A percentile compares a stretch with the other conserved stretches of the same genome.
phyloP scores from a whole-genome alignment of 345 rosid genomes.

The Citrus cavaleriei region DNA sequence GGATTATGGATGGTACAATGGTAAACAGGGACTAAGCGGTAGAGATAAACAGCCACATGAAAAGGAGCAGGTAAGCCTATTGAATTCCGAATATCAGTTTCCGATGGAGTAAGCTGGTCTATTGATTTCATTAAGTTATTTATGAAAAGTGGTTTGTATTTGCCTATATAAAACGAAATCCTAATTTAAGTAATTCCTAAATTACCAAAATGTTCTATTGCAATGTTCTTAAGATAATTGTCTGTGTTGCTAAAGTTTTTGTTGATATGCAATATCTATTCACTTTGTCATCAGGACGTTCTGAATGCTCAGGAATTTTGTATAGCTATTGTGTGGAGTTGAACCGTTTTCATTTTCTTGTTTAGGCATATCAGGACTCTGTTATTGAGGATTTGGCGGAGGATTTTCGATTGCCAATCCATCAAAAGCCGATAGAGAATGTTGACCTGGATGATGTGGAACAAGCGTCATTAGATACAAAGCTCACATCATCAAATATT shows the following conservation, averaged over 20 bases:
- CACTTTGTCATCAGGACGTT: background rate
- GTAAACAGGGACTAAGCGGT: constrained; percentile 36
- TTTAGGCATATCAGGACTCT: constrained; percentile 49
- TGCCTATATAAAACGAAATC: background rate
- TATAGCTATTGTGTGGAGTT: constrained; percentile 7
- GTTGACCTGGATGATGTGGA: constrained; percentile 87
- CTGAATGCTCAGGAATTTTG: background rate
- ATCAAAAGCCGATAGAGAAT: constrained; percentile 73
- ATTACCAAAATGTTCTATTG: background rate
- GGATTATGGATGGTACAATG: constrained; percentile 38
- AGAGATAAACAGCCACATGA: constrained; percentile 38
- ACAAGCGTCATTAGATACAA: constrained; percentile 80
- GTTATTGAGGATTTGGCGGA: constrained; percentile 62
- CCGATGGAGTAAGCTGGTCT: background rate
- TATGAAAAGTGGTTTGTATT: background rate
- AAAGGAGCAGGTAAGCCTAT: constrained; percentile 38
- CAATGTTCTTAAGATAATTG: background rate
- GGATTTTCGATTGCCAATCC: constrained; percentile 73
- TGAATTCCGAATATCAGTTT: background rate
- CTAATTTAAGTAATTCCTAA: background rate
- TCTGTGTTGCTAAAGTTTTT: background rate
- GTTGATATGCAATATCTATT: background rate
- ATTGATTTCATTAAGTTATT: background rate
- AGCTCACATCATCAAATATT: constrained; percentile 73
- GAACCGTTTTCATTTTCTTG: background rate